Evolutionary conservation across 2,329 filamentous ascomycete genomes (phyloP).

Genomic region (Elsinoe perseae): DNA sequence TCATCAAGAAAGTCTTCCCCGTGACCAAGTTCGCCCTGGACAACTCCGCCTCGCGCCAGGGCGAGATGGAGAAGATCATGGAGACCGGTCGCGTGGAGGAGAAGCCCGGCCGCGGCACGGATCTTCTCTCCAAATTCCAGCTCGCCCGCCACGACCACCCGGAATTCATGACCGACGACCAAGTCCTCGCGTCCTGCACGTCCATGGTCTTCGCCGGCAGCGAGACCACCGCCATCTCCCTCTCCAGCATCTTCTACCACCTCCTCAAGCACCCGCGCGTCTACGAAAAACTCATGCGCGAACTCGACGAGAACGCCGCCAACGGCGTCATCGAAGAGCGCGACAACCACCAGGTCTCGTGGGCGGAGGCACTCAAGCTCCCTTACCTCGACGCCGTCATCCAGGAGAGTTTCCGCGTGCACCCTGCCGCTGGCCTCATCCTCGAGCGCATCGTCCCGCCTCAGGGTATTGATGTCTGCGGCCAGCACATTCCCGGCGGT

Average conservation of each 20-base stretch:
- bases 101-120: conserved; percentile 38
- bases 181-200: conserved; percentile 64
- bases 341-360: conserved; percentile 54
- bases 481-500: conserved; percentile 56
- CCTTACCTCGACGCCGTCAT: conserved; percentile 70
- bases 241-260: conserved; percentile 66
- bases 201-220: conserved; percentile 66
- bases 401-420: conserved; percentile 69
- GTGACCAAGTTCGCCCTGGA: conserved; percentile 64
- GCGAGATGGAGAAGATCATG: conserved; percentile 44
- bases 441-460: conserved; percentile 66
- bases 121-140: conserved; percentile 65
- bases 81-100: conserved; percentile 32
- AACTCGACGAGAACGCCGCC: conserved; percentile 54
- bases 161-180: conserved; percentile 61
- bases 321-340: conserved; percentile 40
- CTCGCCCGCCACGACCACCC: conserved; percentile 59
- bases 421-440: conserved; percentile 64
- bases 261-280: conserved; percentile 55
- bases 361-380: conserved; percentile 60
- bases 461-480: conserved; percentile 56
- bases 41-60: conserved; percentile 58
- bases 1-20: conserved; percentile 62
- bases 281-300: conserved; percentile 49
- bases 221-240: conserved; percentile 70